These are phyloP conservation scores for Fusarium sp. DNA, from an alignment of 2,329 filamentous ascomycete species.

Conservation along the genomic window DNA sequence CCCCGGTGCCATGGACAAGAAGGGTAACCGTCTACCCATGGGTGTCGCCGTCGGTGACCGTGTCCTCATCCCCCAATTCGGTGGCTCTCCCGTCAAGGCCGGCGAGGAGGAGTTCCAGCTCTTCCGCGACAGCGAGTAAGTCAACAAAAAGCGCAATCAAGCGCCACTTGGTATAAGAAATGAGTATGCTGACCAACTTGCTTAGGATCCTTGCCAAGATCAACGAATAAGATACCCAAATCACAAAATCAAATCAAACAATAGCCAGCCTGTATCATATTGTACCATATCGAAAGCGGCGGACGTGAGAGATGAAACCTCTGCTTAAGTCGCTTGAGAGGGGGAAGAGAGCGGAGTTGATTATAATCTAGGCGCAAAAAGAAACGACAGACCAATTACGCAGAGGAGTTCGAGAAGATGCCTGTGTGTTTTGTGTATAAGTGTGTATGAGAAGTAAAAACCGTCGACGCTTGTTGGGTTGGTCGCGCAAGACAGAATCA, in stretches of 20 bases:
- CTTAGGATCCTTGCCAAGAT: conserved; percentile 96
- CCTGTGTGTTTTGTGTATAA: conserved; percentile 26
- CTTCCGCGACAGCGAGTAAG: conserved; percentile 98
- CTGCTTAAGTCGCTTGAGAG: conserved; percentile 14
- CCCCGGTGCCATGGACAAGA: conserved; percentile 86
- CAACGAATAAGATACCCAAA: conserved; percentile 76
- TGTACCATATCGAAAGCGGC: conserved; percentile 49
- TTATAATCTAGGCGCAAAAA: conserved; percentile 41
- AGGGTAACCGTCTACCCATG: conserved; percentile 88
- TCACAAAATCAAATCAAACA: conserved; percentile 16
- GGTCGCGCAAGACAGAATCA: conserved; percentile 43
- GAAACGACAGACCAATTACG: conserved; percentile 29
- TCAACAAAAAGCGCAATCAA: conserved; percentile 47
- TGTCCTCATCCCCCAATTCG: conserved; percentile 96
- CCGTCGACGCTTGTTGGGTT: not conserved
- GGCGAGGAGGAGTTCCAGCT: conserved; percentile 96
- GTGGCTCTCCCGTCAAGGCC: conserved; percentile 95
- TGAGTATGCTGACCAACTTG: conserved; percentile 23
- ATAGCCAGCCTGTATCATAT: conserved; percentile 50
- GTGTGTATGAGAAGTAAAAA: conserved; percentile 12
- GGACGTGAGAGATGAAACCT: conserved; percentile 30
- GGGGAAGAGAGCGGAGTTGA: conserved; percentile 28
- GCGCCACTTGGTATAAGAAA: not conserved
- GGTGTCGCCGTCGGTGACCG: conserved; percentile 87
- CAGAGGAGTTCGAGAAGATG: conserved; percentile 8